These are phyloP conservation scores for Lachancea cidri DNA, from an alignment of 805 yeast species.

Conservation along the genomic window DNA sequence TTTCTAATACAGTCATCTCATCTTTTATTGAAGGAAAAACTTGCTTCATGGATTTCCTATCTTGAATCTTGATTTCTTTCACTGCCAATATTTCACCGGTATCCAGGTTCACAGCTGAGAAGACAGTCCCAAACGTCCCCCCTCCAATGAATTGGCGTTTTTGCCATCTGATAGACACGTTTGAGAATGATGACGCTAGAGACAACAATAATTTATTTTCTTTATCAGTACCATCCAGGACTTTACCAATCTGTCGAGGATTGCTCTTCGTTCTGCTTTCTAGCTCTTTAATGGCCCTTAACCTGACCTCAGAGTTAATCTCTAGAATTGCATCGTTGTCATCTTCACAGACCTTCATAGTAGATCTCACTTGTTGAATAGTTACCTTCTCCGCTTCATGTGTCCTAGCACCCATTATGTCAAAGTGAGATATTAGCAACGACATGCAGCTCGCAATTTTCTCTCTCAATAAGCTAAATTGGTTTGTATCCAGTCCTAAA, in stretches of 20 bases:
- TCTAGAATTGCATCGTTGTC: conserved; percentile 51
- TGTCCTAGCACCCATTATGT: conserved; percentile 96
- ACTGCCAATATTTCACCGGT: conserved; percentile 97
- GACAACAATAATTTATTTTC: conserved; percentile 84
- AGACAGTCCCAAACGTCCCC: conserved; percentile 93
- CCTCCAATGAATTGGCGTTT: conserved; percentile 92
- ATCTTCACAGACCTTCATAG: conserved; percentile 36
- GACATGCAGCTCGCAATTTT: conserved; percentile 96
- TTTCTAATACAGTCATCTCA: conserved; percentile 94
- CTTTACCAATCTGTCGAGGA: conserved; percentile 71
- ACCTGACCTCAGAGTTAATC: conserved; percentile 60
- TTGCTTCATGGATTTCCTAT: conserved; percentile 74
- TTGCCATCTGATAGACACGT: conserved; percentile 94
- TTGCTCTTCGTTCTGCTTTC: conserved; percentile 46
- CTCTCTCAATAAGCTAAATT: conserved; percentile 62
- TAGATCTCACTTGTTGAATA: conserved; percentile 29
- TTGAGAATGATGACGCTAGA: conserved; percentile 82
- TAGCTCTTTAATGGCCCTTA: conserved; percentile 57
- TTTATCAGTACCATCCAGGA: conserved; percentile 78
- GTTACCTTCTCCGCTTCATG: conserved; percentile 48
- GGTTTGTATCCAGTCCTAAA: conserved; percentile 69
- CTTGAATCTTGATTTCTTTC: conserved; percentile 88
- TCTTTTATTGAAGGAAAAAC: conserved; percentile 87
- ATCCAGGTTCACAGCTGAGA: conserved; percentile 85
- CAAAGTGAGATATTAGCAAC: conserved; percentile 87